phyloP scores from a whole-genome alignment of 495 filamentous ascomycete genomes.

The Aspergillus avenaceus region DNA sequence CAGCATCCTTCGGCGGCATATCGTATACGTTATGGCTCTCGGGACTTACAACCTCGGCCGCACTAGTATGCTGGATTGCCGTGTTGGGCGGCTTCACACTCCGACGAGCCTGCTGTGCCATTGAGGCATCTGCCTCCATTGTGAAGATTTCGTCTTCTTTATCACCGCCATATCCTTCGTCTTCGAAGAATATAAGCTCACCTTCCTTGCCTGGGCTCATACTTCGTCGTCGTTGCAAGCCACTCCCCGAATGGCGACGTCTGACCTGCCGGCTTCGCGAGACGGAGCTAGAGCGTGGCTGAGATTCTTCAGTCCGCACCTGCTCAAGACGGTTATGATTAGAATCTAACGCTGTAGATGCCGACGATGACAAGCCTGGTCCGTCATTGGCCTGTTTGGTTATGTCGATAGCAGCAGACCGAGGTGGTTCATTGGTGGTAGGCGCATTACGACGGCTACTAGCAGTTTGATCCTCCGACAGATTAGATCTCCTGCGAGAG shows the following conservation, averaged over 20 bases:
- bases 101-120: constrained; percentile 9
- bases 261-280: constrained; percentile 30
- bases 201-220: constrained; percentile 57
- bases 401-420: constrained; percentile 30
- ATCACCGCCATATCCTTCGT: constrained; percentile 79
- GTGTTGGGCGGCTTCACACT: constrained; percentile 5
- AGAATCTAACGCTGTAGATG: constrained; percentile 38
- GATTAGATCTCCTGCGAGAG: constrained; percentile 26
- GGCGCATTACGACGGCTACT: constrained; percentile 18
- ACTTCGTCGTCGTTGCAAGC: constrained; percentile 64
- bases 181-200: constrained; percentile 79
- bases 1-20: not conserved
- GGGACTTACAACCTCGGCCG: constrained; percentile 1
- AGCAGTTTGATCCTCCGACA: constrained; percentile 29
- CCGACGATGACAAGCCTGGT: constrained; percentile 37
- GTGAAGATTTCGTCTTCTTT: constrained; percentile 69
- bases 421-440: constrained; percentile 12
- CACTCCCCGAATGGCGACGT: constrained; percentile 75
- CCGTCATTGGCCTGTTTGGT: constrained; percentile 19
- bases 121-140: constrained; percentile 58
- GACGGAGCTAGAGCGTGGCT: constrained; percentile 30
- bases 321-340: constrained; percentile 32
- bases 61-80: not conserved
- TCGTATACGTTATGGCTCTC: not conserved
- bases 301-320: constrained; percentile 25